These are phyloP conservation scores for Hemileia vastatrix DNA, from an alignment of 1,284 basidiomycete genomes.

Conservation along the genomic window DNA sequence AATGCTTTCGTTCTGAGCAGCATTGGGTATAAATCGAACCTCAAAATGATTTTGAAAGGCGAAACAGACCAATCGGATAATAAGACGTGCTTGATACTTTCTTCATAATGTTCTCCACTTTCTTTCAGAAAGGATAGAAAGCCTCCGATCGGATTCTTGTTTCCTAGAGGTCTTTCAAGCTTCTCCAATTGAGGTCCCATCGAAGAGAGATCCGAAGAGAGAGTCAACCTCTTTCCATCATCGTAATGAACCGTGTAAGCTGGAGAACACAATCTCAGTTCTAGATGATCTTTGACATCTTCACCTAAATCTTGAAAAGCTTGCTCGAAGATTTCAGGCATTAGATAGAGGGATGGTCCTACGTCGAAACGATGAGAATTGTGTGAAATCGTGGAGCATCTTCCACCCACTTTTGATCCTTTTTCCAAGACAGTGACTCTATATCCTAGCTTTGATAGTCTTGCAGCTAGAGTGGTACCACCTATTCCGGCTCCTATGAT, in stretches of 20 bases:
- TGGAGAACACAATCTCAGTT: slow-evolving; percentile 13
- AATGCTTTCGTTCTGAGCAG: too few relatives aligned
- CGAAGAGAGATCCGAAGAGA: slow-evolving; percentile 31
- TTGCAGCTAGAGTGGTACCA: slow-evolving; percentile 34
- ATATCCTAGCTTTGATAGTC: slow-evolving; percentile 32
- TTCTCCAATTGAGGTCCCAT: slow-evolving; percentile 34
- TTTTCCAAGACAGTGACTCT: slow-evolving; percentile 35
- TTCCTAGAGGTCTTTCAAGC: slow-evolving; percentile 34
- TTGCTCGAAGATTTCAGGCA: slow-evolving; percentile 37
- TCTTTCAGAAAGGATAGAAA: slow-evolving; percentile 36
- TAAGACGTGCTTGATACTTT: slow-evolving; percentile 32
- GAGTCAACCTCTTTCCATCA: slow-evolving; percentile 27
- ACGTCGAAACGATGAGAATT: slow-evolving; percentile 36
- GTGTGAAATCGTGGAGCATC: slow-evolving; percentile 35
- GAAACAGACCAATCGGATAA: too few relatives aligned
- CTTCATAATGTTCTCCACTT: slow-evolving; percentile 38
- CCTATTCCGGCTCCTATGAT: too few relatives aligned
- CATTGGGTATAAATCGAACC: too few relatives aligned
- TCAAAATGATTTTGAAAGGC: too few relatives aligned
- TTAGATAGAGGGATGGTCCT: slow-evolving; percentile 37
- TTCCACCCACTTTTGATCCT: slow-evolving; percentile 28
- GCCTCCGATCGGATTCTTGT: slow-evolving; percentile 31
- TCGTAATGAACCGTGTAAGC: slow-evolving; percentile 1
- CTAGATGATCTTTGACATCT: slow-evolving; percentile 30
- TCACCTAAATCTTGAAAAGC: slow-evolving; percentile 34